Base-by-base conservation (phyloP, 345 rosid genomes). In the Barbarea vulgaris region DNA sequence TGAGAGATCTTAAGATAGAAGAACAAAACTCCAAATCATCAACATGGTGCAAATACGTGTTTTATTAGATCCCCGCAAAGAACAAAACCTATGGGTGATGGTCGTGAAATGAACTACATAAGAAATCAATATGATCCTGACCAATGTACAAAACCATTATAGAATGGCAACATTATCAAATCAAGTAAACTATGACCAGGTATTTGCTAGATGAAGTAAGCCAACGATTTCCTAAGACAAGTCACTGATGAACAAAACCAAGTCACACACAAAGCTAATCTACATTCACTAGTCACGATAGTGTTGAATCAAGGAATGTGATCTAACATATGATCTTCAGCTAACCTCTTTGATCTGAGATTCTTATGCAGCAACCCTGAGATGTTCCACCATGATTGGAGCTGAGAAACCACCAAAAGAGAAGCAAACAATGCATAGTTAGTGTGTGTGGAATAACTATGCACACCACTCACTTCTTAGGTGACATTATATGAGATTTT, bases 1-100 rank as follows among this genome's bases (percentile, higher is more conserved):
- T 18, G 78, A 77, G 51, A 92, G 19, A 88, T 64, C 30, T 95
- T 92, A 0, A 22, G 36, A 15, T 37, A 17, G 14, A 68, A 54
- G 5, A 51, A 21, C 15, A 34, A 31, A 33, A 58, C 41, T 58
- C 44, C 42, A 33, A 25, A 50, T 56, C 62, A n/a, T 56, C 14
- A 30, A 4, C 24, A 56, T 56, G 41, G 37, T 12, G 39, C 39
- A 56, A 2, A 30, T 24, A 22, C 17, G 17, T 53, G 57, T 12
- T 53, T 24, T 52, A 24, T 11, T 24, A 5, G n/a, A 24, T 22
- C 14, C 56, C 56, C 2, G 4, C 10, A 17, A 47, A 47, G 52
- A 17, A n/a, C n/a, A n/a, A n/a, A 47, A 17, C 11, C 15, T 11
- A 53, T 27, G 17, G 33, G 18, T 25, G 4, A 25, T 53, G 58